Evolutionary conservation across 176 grass and related monocot species (phyloP).

Genomic region (Rhipidocladum racemiflorum): DNA sequence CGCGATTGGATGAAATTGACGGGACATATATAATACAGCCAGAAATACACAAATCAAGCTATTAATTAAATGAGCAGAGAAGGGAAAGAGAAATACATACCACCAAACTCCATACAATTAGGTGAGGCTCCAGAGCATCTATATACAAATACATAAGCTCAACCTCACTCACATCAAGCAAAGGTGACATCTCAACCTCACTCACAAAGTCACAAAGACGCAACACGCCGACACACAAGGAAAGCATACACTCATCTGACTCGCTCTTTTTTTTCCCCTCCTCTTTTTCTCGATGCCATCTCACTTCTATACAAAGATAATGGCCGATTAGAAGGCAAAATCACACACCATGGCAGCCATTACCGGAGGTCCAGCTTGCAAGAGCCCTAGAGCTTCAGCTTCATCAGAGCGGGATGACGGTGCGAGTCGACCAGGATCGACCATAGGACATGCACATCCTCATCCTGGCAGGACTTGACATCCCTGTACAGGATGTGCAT

Average conservation of each 20-base stretch:
- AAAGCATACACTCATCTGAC: slow-evolving; percentile 24
- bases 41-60: background rate
- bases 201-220: slow-evolving; percentile 18
- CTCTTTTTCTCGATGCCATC: background rate
- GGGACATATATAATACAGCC: slow-evolving; percentile 2
- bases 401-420: slow-evolving; percentile 34
- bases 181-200: slow-evolving; percentile 51
- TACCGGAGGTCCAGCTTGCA: background rate
- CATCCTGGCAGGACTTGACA: slow-evolving; percentile 67
- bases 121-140: slow-evolving; percentile 57
- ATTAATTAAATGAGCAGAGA: background rate
- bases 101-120: slow-evolving; percentile 31
- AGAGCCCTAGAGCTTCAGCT: slow-evolving; percentile 41
- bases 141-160: slow-evolving; percentile 43
- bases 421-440: slow-evolving; percentile 79
- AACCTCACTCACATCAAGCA: slow-evolving; percentile 51
- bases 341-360: background rate
- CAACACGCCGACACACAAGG: slow-evolving; percentile 27
- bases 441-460: slow-evolving; percentile 79
- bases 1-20: background rate
- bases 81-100: background rate
- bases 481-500: slow-evolving; percentile 79
- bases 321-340: slow-evolving; percentile 2
- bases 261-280: too few species aligned
- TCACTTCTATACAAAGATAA: background rate